phyloP scores from a whole-genome alignment of 441 rosid genomes.

The Adansonia rubrostipa region DNA sequence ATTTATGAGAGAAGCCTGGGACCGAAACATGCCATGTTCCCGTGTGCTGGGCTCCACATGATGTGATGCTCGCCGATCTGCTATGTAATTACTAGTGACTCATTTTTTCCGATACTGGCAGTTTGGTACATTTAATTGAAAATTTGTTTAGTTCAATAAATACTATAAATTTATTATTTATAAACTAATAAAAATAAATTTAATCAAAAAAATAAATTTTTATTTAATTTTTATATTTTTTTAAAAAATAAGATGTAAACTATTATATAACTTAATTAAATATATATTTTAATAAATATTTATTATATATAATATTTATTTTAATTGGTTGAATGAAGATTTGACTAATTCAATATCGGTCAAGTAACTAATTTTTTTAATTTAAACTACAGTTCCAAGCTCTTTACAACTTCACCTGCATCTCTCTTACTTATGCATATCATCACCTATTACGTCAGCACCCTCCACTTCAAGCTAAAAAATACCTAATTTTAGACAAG shows the following conservation, averaged over 20 bases:
- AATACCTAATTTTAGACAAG: too few species aligned
- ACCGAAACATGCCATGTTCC: conserved; percentile 31
- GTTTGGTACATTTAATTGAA: not conserved
- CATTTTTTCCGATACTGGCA: not conserved
- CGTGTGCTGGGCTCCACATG: conserved; percentile 20
- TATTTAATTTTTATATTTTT: not conserved
- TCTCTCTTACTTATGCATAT: conserved; percentile 37
- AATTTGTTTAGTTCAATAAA: too few species aligned
- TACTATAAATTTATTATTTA: too few species aligned
- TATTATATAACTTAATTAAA: too few species aligned
- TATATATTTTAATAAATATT: too few species aligned
- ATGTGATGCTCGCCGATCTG: not conserved
- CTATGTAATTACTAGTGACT: not conserved
- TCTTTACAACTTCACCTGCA: conserved; percentile 11
- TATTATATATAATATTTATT: too few species aligned
- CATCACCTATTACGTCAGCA: conserved; percentile 33
- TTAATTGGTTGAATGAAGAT: too few species aligned
- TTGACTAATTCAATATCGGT: too few species aligned
- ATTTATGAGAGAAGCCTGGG: conserved; percentile 28
- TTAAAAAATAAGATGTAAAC: not conserved
- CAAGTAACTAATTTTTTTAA: too few species aligned
- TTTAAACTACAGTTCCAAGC: not conserved
- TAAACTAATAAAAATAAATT: too few species aligned
- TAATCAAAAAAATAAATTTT: too few species aligned
- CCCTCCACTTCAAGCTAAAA: not conserved